phyloP scores from a whole-genome alignment of 2,329 filamentous ascomycete species.

The Hymenoscyphus occultus region DNA sequence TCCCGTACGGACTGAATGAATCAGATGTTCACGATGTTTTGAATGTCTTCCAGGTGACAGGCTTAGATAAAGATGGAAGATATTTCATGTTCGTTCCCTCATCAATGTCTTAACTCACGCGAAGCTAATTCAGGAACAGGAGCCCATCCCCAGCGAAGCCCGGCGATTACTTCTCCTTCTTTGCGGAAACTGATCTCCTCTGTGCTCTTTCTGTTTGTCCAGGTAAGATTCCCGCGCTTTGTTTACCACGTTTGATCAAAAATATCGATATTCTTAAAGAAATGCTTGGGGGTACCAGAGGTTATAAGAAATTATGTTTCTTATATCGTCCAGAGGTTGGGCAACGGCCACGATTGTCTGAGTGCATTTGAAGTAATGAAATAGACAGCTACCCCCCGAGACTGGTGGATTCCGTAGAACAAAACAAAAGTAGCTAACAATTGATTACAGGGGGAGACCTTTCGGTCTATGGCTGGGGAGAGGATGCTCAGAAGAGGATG shows the following conservation, averaged over 20 bases:
- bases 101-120: not conserved
- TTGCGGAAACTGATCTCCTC: constrained; percentile 71
- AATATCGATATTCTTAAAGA: no score
- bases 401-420: no score
- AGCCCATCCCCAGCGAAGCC: constrained; percentile 45
- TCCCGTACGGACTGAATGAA: constrained; percentile 66
- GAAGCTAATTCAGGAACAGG: constrained; percentile 25
- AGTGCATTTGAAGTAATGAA: no score
- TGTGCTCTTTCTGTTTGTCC: constrained; percentile 68
- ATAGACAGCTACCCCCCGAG: no score
- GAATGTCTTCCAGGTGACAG: constrained; percentile 84
- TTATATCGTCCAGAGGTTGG: no score
- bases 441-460: constrained; percentile 57
- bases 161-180: constrained; percentile 61
- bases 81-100: constrained; percentile 62
- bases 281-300: no score
- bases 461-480: constrained; percentile 77
- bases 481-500: constrained; percentile 65
- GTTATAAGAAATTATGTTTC: no score
- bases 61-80: constrained; percentile 65
- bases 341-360: no score
- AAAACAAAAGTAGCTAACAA: no score
- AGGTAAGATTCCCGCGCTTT: constrained; percentile 40
- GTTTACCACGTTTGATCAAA: no score
- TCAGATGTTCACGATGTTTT: constrained; percentile 80